These are phyloP conservation scores for Scedosporium dehoogii DNA, from an alignment of 2,329 filamentous ascomycete species.

Conservation along the genomic window DNA sequence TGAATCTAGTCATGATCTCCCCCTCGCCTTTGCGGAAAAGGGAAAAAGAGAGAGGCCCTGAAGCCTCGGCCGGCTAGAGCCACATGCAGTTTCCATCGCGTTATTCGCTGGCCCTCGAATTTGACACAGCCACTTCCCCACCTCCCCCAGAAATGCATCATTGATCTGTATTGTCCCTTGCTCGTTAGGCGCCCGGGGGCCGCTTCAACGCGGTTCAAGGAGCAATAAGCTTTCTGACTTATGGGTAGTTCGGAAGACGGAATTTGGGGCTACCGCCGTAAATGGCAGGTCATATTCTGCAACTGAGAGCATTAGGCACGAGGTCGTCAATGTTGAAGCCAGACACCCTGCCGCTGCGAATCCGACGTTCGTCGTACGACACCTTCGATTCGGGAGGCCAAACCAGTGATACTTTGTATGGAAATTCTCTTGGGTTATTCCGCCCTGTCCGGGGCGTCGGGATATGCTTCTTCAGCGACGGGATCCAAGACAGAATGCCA, in stretches of 20 bases:
- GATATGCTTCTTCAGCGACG: background rate
- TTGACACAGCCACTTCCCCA: background rate
- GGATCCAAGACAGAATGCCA: no score
- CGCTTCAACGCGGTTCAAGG: background rate
- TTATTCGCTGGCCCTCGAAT: background rate
- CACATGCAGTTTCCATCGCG: background rate
- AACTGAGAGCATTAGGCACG: no score
- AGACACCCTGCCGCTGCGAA: no score
- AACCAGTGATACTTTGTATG: no score
- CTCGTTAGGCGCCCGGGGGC: background rate
- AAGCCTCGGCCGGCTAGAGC: background rate
- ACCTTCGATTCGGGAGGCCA: no score
- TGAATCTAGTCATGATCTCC: background rate
- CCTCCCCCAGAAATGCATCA: background rate
- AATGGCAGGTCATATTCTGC: no score
- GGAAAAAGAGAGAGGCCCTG: background rate
- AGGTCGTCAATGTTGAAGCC: no score
- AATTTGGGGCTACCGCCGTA: background rate
- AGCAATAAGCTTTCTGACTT: background rate
- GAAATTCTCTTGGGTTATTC: background rate
- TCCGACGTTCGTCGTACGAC: no score
- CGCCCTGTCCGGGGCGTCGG: background rate
- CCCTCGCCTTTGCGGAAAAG: background rate
- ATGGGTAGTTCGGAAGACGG: background rate
- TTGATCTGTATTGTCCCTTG: background rate